Conservation (phyloP, 2,329 filamentous ascomycete genomes). For the Geosmithia morbida region DNA sequence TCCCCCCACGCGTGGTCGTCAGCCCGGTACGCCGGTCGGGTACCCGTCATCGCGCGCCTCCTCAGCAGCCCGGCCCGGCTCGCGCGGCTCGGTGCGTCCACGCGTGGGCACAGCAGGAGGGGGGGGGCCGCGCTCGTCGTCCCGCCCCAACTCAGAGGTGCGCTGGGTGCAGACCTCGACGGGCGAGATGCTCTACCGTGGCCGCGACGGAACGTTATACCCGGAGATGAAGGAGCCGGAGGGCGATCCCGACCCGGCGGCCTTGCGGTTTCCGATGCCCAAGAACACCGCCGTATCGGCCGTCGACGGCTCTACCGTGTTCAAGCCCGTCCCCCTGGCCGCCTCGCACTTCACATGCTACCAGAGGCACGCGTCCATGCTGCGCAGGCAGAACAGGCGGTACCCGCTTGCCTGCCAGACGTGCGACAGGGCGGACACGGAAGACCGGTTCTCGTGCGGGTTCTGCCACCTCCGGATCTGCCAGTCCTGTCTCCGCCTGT, state of each 20-base stretch:
- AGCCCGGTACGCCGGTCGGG: neutral
- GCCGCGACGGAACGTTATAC: slow-evolving; percentile 24
- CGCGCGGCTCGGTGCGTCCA: slow-evolving; percentile 1
- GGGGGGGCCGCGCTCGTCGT: neutral
- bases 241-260: slow-evolving; percentile 18
- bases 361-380: slow-evolving; percentile 31
- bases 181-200: slow-evolving; percentile 18
- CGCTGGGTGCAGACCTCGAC: slow-evolving; percentile 17
- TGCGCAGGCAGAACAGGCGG: slow-evolving; percentile 28
- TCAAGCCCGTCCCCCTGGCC: slow-evolving; percentile 26
- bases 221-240: slow-evolving; percentile 20
- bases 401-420: slow-evolving; percentile 39
- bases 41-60: slow-evolving; percentile 2
- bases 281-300: slow-evolving; percentile 6
- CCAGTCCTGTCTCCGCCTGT: slow-evolving; percentile 25
- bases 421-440: slow-evolving; percentile 29
- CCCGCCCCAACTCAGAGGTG: slow-evolving; percentile 5
- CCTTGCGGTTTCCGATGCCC: slow-evolving; percentile 21
- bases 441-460: slow-evolving; percentile 30
- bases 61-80: slow-evolving; percentile 2
- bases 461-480: slow-evolving; percentile 40
- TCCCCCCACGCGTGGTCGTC: neutral
- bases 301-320: slow-evolving; percentile 14
- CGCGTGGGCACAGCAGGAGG: neutral
- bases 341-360: slow-evolving; percentile 31